Percentiles rank a stretch among this genome's conserved stretches.
phyloP scores from a whole-genome alignment of 441 rosid genomes.

The Cnidoscolus chayamansa region DNA sequence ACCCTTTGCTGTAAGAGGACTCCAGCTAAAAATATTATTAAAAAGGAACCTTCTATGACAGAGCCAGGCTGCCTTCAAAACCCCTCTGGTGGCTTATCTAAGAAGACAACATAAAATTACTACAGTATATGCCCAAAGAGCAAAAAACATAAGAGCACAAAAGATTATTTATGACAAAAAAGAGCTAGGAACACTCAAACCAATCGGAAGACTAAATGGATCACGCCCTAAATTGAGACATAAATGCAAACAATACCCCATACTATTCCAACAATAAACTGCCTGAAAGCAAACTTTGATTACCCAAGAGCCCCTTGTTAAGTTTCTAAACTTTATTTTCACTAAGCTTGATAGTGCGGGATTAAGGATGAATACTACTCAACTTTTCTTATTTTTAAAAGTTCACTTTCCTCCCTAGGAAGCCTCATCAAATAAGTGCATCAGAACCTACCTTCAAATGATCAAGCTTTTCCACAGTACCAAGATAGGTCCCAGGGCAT shows the following conservation, averaged over 20 bases:
- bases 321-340: too few relatives aligned
- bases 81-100: not conserved
- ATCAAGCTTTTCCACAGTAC: slow-evolving; percentile 84
- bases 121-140: not conserved
- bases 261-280: too few relatives aligned
- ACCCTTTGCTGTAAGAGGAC: not conserved
- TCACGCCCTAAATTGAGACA: not conserved
- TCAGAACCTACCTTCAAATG: slow-evolving; percentile 66
- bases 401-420: not conserved
- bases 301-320: not conserved
- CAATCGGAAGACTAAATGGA: not conserved
- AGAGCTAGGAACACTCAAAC: not conserved
- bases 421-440: slow-evolving; percentile 3
- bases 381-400: not conserved
- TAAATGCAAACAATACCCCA: not conserved
- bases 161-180: too few relatives aligned
- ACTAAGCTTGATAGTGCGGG: not conserved
- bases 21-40: not conserved
- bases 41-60: not conserved
- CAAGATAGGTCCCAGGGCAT: slow-evolving; percentile 83
- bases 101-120: not conserved
- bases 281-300: too few relatives aligned
- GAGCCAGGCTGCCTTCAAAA: not conserved
- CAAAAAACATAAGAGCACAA: not conserved
- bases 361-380: not conserved